phyloP scores from a whole-genome alignment of 305 asterid genomes.

The Rubia occidens region DNA sequence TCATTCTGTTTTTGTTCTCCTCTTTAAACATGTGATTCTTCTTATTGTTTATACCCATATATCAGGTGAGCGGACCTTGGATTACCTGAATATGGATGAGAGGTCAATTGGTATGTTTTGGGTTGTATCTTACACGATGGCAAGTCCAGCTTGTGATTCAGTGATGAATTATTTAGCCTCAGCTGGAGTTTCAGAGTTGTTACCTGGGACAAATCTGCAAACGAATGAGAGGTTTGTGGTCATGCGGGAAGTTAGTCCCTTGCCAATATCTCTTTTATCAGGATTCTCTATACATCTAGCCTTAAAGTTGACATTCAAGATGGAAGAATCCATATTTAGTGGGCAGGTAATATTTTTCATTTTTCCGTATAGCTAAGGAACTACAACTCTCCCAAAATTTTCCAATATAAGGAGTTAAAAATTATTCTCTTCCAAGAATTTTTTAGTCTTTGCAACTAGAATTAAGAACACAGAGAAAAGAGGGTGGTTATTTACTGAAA shows the following conservation, averaged over 20 bases:
- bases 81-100: conserved; percentile 97
- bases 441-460: neutral
- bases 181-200: conserved; percentile 73
- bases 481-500: neutral
- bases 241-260: conserved; percentile 94
- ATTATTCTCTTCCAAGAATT: neutral
- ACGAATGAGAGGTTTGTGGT: conserved; percentile 72
- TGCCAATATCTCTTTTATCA: conserved; percentile 75
- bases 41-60: conserved; percentile 15
- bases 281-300: conserved; percentile 85
- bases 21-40: conserved; percentile 4
- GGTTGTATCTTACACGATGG: conserved; percentile 99
- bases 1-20: conserved; percentile 6
- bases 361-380: neutral
- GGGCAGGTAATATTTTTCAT: conserved; percentile 57
- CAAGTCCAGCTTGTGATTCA: conserved; percentile 91
- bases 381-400: neutral
- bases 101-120: conserved; percentile 98
- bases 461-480: neutral
- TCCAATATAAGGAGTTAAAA: neutral
- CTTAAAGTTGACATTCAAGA: conserved; percentile 66
- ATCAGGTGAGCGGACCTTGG: conserved; percentile 84
- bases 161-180: conserved; percentile 87
- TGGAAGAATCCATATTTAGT: conserved; percentile 90
- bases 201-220: conserved; percentile 72